These are phyloP conservation scores for Hemisphaericaspora nanyangensis DNA, from an alignment of 805 yeast species.

Conservation along the genomic window DNA sequence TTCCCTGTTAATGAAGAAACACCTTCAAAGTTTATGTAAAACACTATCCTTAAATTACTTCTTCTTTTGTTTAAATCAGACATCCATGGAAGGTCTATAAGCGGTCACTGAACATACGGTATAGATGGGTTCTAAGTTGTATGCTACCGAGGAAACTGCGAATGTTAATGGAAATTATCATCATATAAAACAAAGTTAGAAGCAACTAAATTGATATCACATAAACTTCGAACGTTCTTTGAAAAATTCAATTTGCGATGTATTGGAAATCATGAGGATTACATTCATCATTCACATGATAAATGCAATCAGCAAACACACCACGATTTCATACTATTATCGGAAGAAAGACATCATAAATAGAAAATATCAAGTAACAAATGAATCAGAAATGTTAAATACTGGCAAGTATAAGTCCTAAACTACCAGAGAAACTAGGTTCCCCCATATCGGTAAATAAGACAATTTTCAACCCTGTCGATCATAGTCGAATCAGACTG, in stretches of 20 bases:
- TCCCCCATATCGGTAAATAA: neutral
- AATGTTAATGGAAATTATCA: constrained; percentile 76
- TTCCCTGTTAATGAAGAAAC: no score
- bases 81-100: constrained; percentile 85
- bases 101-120: constrained; percentile 85
- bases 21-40: no score
- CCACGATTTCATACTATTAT: neutral
- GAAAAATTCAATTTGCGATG: neutral
- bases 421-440: constrained; percentile 21
- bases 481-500: constrained; percentile 90
- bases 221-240: neutral
- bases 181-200: constrained; percentile 44
- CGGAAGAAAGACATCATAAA: no score
- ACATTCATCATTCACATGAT: neutral
- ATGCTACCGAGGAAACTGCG: constrained; percentile 95
- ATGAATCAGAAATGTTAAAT: constrained; percentile 60
- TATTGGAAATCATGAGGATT: neutral
- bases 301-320: neutral
- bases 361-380: no score
- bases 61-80: constrained; percentile 55
- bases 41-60: no score
- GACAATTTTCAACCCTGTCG: constrained; percentile 46
- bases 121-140: constrained; percentile 73
- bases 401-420: constrained; percentile 84
- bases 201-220: no score